Evolutionary conservation across 345 rosid species (phyloP).

Genomic region (Linum trigynum): DNA sequence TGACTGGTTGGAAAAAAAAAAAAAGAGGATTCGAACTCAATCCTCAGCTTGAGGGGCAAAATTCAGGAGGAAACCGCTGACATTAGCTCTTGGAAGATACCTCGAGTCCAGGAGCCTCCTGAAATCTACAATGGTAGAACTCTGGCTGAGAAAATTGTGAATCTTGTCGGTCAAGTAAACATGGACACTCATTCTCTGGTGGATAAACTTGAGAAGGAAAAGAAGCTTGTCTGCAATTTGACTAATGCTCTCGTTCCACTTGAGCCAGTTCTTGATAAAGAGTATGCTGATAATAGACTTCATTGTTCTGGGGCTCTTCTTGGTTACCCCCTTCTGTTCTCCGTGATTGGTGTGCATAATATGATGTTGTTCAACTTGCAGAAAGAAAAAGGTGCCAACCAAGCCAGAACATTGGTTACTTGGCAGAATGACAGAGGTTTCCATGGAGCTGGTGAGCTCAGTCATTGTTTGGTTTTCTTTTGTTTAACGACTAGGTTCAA

Average conservation of each 20-base stretch:
- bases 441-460: conserved; percentile 28
- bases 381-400: conserved; percentile 29
- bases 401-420: conserved; percentile 16
- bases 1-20: too few relatives aligned
- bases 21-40: conserved; percentile 23
- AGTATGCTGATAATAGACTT: conserved; percentile 16
- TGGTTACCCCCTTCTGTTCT: neutral
- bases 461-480: neutral
- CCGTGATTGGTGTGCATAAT: neutral
- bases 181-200: conserved; percentile 9
- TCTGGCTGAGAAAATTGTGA: conserved; percentile 4
- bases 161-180: conserved; percentile 16
- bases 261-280: conserved; percentile 17
- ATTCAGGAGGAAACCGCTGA: conserved; percentile 17
- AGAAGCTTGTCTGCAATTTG: conserved; percentile 16
- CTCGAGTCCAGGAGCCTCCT: conserved; percentile 14
- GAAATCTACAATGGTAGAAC: conserved; percentile 2
- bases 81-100: conserved; percentile 13
- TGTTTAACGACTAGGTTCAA: neutral
- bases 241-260: conserved; percentile 12
- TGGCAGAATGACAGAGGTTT: conserved; percentile 23
- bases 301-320: neutral
- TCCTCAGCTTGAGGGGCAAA: conserved; percentile 15
- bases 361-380: conserved; percentile 9
- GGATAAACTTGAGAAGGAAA: conserved; percentile 14